Percentiles rank a stretch among this genome's conserved stretches.
Conservation (phyloP, 2,329 filamentous ascomycete genomes). For the Diaporthe sp. region DNA sequence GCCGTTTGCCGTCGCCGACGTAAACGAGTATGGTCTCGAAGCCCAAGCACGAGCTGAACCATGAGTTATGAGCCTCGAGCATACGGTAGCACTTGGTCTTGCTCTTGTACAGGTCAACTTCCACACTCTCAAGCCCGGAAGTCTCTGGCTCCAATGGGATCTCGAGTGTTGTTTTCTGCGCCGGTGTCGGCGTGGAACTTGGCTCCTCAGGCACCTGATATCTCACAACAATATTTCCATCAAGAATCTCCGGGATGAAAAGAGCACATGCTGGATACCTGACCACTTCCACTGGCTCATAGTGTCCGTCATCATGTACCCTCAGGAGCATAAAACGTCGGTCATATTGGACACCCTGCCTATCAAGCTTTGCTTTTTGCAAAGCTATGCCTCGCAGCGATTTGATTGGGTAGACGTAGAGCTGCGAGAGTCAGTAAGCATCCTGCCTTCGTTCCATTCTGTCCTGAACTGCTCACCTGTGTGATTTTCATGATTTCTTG, state of each 20-base stretch:
- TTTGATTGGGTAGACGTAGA: constrained; percentile 82
- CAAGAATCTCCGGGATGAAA: constrained; percentile 68
- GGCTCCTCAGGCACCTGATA: constrained; percentile 53
- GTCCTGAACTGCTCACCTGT: background rate
- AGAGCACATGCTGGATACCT: constrained; percentile 69
- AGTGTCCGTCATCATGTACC: constrained; percentile 51
- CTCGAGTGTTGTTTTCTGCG: constrained; percentile 53
- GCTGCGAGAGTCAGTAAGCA: constrained; percentile 48
- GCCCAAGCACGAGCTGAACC: constrained; percentile 76
- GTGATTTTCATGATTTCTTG: constrained; percentile 29
- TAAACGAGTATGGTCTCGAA: constrained; percentile 71
- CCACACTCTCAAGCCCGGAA: constrained; percentile 55
- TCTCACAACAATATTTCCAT: constrained; percentile 51
- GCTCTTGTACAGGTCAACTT: constrained; percentile 70
- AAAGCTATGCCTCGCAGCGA: constrained; percentile 72
- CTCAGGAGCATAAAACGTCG: constrained; percentile 77
- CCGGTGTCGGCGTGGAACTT: constrained; percentile 49
- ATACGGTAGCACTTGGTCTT: constrained; percentile 70
- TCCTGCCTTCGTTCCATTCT: too few species aligned
- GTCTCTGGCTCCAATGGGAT: constrained; percentile 68
- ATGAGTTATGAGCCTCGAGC: constrained; percentile 67
- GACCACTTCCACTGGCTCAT: constrained; percentile 70
- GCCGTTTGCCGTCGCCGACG: constrained; percentile 69
- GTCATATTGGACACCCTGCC: constrained; percentile 74
- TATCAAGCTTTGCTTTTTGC: constrained; percentile 61